Evolutionary conservation across 441 rosid species (phyloP).

Genomic region (Rhodomyrtus psidioides): DNA sequence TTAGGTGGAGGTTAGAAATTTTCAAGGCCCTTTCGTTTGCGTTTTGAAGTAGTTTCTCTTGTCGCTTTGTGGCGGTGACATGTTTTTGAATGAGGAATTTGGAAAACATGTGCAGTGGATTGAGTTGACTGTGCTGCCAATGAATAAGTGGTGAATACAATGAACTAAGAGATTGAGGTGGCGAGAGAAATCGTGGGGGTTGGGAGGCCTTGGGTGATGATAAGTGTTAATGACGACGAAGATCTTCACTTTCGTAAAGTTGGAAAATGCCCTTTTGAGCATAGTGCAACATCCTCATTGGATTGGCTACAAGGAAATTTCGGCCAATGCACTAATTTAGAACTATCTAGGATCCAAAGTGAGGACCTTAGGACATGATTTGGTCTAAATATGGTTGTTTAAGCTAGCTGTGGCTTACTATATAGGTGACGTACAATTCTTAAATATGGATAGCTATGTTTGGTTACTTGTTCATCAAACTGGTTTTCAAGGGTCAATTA

Average conservation of each 20-base stretch:
- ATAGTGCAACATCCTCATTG: background rate
- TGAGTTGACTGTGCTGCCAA: conserved; percentile 71
- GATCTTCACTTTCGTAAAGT: conserved; percentile 73
- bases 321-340: background rate
- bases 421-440: background rate
- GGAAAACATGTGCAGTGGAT: conserved; percentile 32
- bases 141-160: conserved; percentile 47
- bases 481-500: background rate
- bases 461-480: background rate
- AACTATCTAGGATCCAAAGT: no score
- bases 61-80: background rate
- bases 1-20: conserved; percentile 45
- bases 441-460: background rate
- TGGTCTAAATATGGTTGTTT: background rate
- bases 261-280: conserved; percentile 10
- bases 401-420: background rate
- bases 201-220: conserved; percentile 63
- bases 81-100: background rate
- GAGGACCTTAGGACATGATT: background rate
- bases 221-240: conserved; percentile 52
- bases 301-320: background rate
- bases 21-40: background rate
- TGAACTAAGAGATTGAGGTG: conserved; percentile 42
- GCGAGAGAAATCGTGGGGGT: conserved; percentile 31
- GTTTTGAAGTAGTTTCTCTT: background rate